A percentile compares a stretch with the other conserved stretches of the same genome.
These are phyloP conservation scores for Colletotrichum sp. DNA, from an alignment of 2,329 filamentous ascomycete species.

Conservation along the genomic window DNA sequence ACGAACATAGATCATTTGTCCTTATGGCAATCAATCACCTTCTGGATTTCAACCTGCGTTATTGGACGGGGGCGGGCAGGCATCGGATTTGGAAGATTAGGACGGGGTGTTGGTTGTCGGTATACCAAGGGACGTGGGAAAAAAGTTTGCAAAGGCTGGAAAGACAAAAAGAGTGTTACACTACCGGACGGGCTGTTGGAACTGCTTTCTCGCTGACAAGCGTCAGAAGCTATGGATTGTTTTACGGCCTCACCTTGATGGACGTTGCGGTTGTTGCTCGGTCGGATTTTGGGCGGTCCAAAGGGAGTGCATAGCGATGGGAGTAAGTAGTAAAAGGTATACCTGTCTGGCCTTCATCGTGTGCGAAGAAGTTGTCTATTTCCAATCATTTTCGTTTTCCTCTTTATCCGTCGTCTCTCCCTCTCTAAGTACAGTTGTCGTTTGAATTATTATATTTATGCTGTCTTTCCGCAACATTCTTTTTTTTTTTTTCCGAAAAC, in stretches of 20 bases:
- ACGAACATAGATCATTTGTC: constrained; percentile 50
- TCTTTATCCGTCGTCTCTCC: background rate
- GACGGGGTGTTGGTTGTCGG: constrained; percentile 32
- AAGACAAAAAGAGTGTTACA: constrained; percentile 43
- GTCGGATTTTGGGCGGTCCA: constrained; percentile 19
- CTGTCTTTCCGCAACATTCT: background rate
- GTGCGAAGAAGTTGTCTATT: constrained; percentile 28
- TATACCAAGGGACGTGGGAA: constrained; percentile 31
- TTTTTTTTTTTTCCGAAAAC: background rate
- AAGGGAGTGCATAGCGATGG: constrained; percentile 45
- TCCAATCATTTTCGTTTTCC: constrained; percentile 11
- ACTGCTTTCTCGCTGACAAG: constrained; percentile 29
- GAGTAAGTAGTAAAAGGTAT: constrained; percentile 41
- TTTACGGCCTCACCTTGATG: constrained; percentile 21
- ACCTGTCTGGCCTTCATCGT: constrained; percentile 41
- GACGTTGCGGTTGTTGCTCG: constrained; percentile 34
- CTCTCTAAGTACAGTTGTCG: constrained; percentile 10
- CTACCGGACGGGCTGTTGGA: constrained; percentile 29
- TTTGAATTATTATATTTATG: background rate
- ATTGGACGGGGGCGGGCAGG: constrained; percentile 34
- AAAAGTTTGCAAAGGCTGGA: constrained; percentile 44
- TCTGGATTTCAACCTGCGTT: constrained; percentile 46
- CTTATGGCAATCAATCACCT: constrained; percentile 48
- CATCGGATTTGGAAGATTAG: constrained; percentile 46
- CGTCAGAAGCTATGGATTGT: constrained; percentile 22